Base-by-base conservation (phyloP, 345 rosid species). In the Noccaea bulbosa region DNA sequence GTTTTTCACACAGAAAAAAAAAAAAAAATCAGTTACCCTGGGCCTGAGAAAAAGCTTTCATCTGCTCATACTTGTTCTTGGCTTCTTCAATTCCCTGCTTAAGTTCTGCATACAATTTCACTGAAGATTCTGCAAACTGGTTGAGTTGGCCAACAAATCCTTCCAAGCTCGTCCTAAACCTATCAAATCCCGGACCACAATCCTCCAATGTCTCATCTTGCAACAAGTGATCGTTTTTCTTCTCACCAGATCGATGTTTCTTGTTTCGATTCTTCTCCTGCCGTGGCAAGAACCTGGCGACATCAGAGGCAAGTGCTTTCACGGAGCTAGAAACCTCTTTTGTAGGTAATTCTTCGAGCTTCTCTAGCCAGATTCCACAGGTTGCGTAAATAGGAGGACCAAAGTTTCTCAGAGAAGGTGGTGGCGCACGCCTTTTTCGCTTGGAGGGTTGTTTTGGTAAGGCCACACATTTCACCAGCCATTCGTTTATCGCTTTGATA, bases 361-460 rank as follows among this genome's bases (percentile, higher is more conserved):
- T 75, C 24, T 88, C 93, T 62, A 87, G 70, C 99, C 99, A 91
- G 57, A 67, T 72, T 38, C 81, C 92, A 34, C 91, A 87, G 0
- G 96, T 89, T 49, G 61, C 84, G 30, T 91, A 91, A 34, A 89
- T 84, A 11, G 96, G 96, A 71, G 99, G 96, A 17, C 96, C 99
- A 5, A 0, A 30, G 53, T 22, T 0, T 67, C 88, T 85, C 65
- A 81, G 41, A 4, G 72, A 3, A 1, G 80, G 83, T 48, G 15
- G 17, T 24, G 27, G 64, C 5, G 0, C 32, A 60, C 54, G 71
- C 62, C 70, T 79, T 60, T 82, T 90, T 11, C 81, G 78, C 76
- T 58, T 83, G 10, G 82, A 27, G 45, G 81, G 12, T 62, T 53
- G 70, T 55, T 78, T 61, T 4, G 43, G 77, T n/a, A 81, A 34